These are phyloP conservation scores for Pythium angustatum DNA, from an alignment of 352 stramenopile species.

Conservation along the genomic window DNA sequence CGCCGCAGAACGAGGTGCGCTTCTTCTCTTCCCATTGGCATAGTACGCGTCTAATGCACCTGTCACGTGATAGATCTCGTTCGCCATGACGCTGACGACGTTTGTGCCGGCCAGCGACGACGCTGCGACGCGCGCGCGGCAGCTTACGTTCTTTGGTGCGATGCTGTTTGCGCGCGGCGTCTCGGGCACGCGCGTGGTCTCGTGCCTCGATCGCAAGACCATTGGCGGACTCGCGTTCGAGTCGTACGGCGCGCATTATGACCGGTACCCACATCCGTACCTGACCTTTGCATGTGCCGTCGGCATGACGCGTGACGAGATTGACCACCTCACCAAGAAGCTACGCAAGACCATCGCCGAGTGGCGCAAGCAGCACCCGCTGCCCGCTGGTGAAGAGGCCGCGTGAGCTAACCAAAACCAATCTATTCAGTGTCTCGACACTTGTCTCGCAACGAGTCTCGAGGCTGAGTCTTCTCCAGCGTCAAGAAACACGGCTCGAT, in stretches of 20 bases:
- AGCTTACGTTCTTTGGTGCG: constrained; percentile 93
- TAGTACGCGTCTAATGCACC: neutral
- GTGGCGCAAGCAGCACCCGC: constrained; percentile 26
- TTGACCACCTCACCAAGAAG: constrained; percentile 91
- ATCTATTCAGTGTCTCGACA: constrained; percentile 14
- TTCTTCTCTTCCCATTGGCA: neutral
- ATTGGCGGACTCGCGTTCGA: constrained; percentile 91
- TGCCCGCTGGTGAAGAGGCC: neutral
- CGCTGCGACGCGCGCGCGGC: constrained; percentile 34
- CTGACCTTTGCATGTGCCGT: constrained; percentile 97
- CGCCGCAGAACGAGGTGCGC: constrained; percentile 88
- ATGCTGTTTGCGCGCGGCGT: constrained; percentile 98
- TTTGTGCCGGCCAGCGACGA: constrained; percentile 38
- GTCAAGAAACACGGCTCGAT: neutral
- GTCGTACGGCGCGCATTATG: constrained; percentile 92
- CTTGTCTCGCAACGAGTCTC: too few species aligned
- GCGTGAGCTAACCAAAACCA: constrained; percentile 2
- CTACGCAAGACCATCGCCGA: constrained; percentile 91
- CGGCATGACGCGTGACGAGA: constrained; percentile 90
- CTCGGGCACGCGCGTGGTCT: constrained; percentile 95
- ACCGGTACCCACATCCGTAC: constrained; percentile 91
- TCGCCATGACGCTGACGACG: constrained; percentile 89
- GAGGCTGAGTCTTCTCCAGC: neutral
- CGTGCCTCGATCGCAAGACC: constrained; percentile 75
- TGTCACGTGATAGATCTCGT: constrained; percentile 56